A percentile compares a stretch with the other conserved stretches of the same genome.
phyloP scores from a whole-genome alignment of 1,284 basidiomycete species.

The Malassezia furfur region DNA sequence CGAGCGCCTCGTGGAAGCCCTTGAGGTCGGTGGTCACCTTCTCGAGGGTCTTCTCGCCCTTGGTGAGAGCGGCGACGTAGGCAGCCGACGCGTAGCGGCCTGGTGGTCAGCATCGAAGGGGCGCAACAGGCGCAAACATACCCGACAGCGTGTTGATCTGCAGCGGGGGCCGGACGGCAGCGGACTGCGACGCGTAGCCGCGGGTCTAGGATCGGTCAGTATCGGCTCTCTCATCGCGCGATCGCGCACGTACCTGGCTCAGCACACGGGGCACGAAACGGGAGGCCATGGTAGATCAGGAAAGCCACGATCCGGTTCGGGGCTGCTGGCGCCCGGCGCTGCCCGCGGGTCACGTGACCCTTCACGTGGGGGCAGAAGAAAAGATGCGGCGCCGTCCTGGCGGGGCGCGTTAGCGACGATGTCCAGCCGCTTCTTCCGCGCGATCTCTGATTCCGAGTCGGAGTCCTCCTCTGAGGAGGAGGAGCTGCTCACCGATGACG shows the following conservation, averaged over 20 bases:
- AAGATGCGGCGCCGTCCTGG: constrained; percentile 4
- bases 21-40: constrained; percentile 60
- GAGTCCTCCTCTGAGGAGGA: constrained; percentile 43
- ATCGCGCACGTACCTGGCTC: constrained; percentile 20
- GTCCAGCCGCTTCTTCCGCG: constrained; percentile 47
- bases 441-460: constrained; percentile 46
- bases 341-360: constrained; percentile 16
- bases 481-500: constrained; percentile 44
- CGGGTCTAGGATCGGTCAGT: constrained; percentile 22
- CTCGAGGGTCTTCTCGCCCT: constrained; percentile 51
- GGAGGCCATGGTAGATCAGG: constrained; percentile 11
- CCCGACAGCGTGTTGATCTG: constrained; percentile 41
- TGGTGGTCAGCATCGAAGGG: constrained; percentile 45
- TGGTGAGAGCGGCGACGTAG: constrained; percentile 79
- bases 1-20: constrained; percentile 42
- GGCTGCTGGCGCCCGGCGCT: constrained; percentile 15
- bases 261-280: constrained; percentile 19
- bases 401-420: constrained; percentile 18
- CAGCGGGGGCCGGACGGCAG: constrained; percentile 31
- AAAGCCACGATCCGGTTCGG: neutral
- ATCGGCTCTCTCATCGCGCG: neutral
- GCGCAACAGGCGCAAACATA: constrained; percentile 14
- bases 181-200: constrained; percentile 44
- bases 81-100: constrained; percentile 90
- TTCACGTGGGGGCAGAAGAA: constrained; percentile 18